Conservation (phyloP, 768 basidiomycete species). For the Roridomyces roridus region DNA sequence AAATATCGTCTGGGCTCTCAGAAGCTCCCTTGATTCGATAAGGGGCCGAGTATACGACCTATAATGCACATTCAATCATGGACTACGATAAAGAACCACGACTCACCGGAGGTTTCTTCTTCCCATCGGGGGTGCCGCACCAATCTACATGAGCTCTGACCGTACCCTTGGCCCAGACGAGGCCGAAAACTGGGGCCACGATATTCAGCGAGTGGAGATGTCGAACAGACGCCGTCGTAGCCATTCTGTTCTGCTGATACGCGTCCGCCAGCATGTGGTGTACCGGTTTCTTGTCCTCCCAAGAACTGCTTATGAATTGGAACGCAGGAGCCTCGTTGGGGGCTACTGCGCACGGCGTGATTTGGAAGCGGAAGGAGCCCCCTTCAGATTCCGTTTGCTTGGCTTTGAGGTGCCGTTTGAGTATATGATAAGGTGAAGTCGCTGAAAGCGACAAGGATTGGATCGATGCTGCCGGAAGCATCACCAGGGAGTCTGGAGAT, state of each 20-base stretch:
- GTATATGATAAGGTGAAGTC: conserved; percentile 53
- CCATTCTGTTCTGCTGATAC: conserved; percentile 64
- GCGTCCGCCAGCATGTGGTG: conserved; percentile 57
- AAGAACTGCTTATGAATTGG: conserved; percentile 60
- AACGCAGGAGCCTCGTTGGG: conserved; percentile 50
- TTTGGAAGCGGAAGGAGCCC: conserved; percentile 58
- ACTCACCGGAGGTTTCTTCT: conserved; percentile 40
- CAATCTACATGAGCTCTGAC: conserved; percentile 65
- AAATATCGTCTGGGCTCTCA: conserved; percentile 29
- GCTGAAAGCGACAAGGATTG: conserved; percentile 48
- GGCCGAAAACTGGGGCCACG: conserved; percentile 54
- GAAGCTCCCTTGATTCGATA: conserved; percentile 37
- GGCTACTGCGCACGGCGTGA: conserved; percentile 53
- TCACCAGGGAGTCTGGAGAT: conserved; percentile 56
- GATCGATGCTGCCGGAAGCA: conserved; percentile 47
- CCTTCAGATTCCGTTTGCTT: conserved; percentile 43
- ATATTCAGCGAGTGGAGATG: conserved; percentile 57
- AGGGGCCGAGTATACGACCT: conserved; percentile 59
- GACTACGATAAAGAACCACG: not conserved
- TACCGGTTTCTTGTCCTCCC: conserved; percentile 66
- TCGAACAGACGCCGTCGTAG: conserved; percentile 54
- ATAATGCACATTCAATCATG: not conserved
- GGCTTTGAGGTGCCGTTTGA: conserved; percentile 47
- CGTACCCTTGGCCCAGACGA: conserved; percentile 58
- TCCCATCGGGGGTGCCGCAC: conserved; percentile 42